Evolutionary conservation across 805 yeast species (phyloP), one percentile per base, ranked within the genome.

Genomic region (Candida insectalens): DNA sequence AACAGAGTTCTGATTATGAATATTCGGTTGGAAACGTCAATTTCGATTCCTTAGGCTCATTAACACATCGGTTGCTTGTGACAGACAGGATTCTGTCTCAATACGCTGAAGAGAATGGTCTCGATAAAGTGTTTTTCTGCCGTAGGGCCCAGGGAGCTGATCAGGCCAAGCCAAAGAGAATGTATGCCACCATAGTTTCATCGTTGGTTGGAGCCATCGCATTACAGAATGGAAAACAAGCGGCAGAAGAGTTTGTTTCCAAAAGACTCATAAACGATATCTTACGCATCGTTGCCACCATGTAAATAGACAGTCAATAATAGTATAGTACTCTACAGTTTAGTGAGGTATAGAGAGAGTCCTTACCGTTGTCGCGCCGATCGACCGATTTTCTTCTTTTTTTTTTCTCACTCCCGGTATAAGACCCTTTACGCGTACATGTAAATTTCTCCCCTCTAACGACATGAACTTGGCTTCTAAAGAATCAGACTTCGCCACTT

Each of bases 181-280:
- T 52, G 23, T 55, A 42, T 30, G 42, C 57, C n/a, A 51, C 59
- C 6, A 45, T 55, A 19, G 47, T 55, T 2, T 44, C 54, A n/a
- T 45, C 89, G 4, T 57, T 81, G 36, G 57, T 82, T 19, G 92
- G 92, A 18, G 88, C 81, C 3, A 70, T 82, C 33, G 63, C 78
- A 23, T 59, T 73, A 22, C 62, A 66, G 19, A 75, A 77, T 45
- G 92, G 92, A 4, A 69, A 73, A 44, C 43, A 40, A 4, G 66
- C 53, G n/a, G 77, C 85, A 5, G 74, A 68, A 42, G 57, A 63
- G 39, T 82, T 77, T 46, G 69, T 82, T 34, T 56, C 60, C 25
- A 67, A 63, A 27, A 75, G 72, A 51, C 56, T 77, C 10, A 23
- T 31, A n/a, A 15, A 17, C 10, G 33, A 21, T 20, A 21, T 30